A percentile compares a stretch with the other conserved stretches of the same genome.
Conservation (phyloP, 2,329 filamentous ascomycete species). For the Myriosclerotinia scirpicola region DNA sequence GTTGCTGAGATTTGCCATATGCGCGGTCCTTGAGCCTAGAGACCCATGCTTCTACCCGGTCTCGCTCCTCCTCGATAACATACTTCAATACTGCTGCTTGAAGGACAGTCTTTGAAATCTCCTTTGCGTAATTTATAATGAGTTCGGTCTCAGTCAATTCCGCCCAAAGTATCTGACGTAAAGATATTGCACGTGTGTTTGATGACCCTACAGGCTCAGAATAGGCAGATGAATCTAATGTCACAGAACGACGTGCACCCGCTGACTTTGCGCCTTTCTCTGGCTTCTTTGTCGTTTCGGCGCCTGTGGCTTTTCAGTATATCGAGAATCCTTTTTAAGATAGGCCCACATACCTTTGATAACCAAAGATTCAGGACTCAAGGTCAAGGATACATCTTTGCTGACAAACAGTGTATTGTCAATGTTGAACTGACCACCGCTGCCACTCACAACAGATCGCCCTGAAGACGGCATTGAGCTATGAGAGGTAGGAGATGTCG, state of each 20-base stretch:
- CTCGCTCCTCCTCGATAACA: conserved; percentile 44
- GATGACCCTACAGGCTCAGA: conserved; percentile 19
- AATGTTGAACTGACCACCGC: not conserved
- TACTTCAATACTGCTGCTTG: conserved; percentile 41
- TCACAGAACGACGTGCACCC: conserved; percentile 20
- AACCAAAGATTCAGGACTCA: conserved; percentile 13
- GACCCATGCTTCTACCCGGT: conserved; percentile 52
- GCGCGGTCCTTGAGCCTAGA: conserved; percentile 62
- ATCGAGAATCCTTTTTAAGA: not conserved
- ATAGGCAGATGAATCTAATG: conserved; percentile 16
- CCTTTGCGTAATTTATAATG: conserved; percentile 23
- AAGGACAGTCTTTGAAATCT: conserved; percentile 14
- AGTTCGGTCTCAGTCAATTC: conserved; percentile 19
- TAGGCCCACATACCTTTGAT: conserved; percentile 12
- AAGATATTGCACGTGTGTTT: conserved; percentile 20
- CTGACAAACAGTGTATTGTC: conserved; percentile 17
- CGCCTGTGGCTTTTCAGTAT: conserved; percentile 10
- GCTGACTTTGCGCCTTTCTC: conserved; percentile 12
- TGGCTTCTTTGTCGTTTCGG: conserved; percentile 1
- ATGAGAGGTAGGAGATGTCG: conserved; percentile 1
- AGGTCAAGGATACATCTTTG: conserved; percentile 13
- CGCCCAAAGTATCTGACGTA: conserved; percentile 23
- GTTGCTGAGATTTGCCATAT: conserved; percentile 65
- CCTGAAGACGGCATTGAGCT: not conserved
- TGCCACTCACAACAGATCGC: not conserved